These are phyloP conservation scores for Teratosphaeria zuluensis DNA, from an alignment of 2,329 filamentous ascomycete genomes.

Conservation along the genomic window DNA sequence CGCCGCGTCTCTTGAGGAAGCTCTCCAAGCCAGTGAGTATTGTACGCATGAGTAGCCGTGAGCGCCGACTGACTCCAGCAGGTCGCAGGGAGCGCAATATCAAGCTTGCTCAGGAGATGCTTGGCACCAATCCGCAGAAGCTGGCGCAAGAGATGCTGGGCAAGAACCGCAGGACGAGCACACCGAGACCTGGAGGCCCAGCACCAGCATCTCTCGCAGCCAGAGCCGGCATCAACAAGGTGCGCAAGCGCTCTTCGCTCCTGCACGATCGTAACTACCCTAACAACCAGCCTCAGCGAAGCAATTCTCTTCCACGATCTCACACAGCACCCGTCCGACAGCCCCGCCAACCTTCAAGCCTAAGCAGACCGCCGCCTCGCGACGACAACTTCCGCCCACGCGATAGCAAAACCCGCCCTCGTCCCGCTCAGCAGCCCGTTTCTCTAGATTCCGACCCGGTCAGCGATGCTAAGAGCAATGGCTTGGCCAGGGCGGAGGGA, in stretches of 20 bases:
- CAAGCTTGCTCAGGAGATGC: slow-evolving; percentile 57
- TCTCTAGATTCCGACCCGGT: slow-evolving; percentile 27
- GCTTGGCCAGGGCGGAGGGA: slow-evolving; percentile 4
- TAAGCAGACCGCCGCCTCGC: slow-evolving; percentile 7
- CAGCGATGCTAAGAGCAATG: slow-evolving; percentile 19
- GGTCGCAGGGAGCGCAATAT: slow-evolving; percentile 12
- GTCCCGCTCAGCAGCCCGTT: slow-evolving; percentile 26
- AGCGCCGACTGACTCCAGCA: background rate
- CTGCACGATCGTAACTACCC: background rate
- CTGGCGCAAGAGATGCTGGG: slow-evolving; percentile 66
- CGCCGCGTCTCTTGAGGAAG: slow-evolving; percentile 15
- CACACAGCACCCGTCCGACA: slow-evolving; percentile 13
- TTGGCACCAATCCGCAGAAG: slow-evolving; percentile 38
- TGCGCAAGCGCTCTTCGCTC: slow-evolving; percentile 23
- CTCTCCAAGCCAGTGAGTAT: slow-evolving; percentile 27
- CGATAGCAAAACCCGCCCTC: slow-evolving; percentile 15
- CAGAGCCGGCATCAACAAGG: slow-evolving; percentile 65
- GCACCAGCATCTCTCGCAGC: slow-evolving; percentile 51
- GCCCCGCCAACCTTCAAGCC: slow-evolving; percentile 9
- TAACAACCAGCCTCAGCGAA: slow-evolving; percentile 10
- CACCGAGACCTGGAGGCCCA: slow-evolving; percentile 36
- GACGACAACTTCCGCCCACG: slow-evolving; percentile 23
- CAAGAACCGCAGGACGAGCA: slow-evolving; percentile 48
- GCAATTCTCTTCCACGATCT: slow-evolving; percentile 19
- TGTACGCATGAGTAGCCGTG: background rate